Conservation (phyloP, 1,139 yeast species). For the Zygosaccharomyces pseudobailii region DNA sequence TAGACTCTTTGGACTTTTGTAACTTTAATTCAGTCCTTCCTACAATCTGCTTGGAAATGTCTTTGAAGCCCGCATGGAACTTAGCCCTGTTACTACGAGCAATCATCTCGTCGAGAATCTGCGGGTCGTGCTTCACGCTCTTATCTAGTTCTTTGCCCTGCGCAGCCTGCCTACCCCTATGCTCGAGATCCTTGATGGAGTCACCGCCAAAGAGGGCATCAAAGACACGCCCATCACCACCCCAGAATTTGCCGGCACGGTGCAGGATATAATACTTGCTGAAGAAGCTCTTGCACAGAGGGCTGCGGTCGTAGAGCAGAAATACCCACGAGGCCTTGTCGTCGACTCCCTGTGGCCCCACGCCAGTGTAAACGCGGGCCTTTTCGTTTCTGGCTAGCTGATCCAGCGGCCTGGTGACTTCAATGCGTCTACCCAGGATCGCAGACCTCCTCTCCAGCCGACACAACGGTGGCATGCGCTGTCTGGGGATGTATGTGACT, state of each 20-base stretch:
- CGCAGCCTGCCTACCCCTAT: conserved; percentile 1
- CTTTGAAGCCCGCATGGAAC: conserved; percentile 13
- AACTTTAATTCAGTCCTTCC: conserved; percentile 3
- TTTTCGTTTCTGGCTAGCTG: conserved; percentile 19
- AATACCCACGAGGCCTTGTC: conserved; percentile 29
- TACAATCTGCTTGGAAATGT: conserved; percentile 10
- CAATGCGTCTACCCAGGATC: conserved; percentile 18
- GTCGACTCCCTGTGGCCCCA: conserved; percentile 31
- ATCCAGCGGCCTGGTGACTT: conserved; percentile 14
- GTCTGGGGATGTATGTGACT: conserved; percentile 25
- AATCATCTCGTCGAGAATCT: conserved; percentile 14
- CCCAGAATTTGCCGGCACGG: conserved; percentile 30
- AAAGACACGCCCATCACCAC: conserved; percentile 29
- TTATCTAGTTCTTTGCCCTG: background rate
- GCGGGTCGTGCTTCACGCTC: conserved; percentile 9
- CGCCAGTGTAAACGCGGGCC: conserved; percentile 29
- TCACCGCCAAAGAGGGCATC: conserved; percentile 30
- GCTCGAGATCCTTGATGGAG: conserved; percentile 16
- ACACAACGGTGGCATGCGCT: conserved; percentile 15
- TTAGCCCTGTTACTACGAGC: conserved; percentile 15
- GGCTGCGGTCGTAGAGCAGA: conserved; percentile 20
- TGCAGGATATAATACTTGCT: conserved; percentile 26
- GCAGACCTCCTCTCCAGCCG: conserved; percentile 23
- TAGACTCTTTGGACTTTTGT: conserved; percentile 32
- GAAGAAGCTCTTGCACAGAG: conserved; percentile 14